These are phyloP conservation scores for Talaromyces sp. DNA, from an alignment of 2,329 filamentous ascomycete genomes.

Conservation along the genomic window DNA sequence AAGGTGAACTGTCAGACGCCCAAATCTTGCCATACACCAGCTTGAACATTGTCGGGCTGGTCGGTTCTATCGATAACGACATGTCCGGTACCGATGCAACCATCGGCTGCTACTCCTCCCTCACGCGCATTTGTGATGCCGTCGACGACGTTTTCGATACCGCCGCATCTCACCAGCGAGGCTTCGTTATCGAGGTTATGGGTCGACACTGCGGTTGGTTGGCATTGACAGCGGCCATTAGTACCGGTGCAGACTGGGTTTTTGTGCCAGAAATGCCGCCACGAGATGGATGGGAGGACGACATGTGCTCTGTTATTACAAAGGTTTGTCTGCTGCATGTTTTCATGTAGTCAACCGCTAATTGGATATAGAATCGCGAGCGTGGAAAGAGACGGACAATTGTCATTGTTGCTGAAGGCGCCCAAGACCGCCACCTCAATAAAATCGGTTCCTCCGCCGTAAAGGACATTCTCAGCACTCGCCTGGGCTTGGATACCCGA, in stretches of 20 bases:
- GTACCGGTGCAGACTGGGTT: constrained; percentile 90
- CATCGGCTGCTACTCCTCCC: constrained; percentile 92
- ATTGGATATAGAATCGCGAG: constrained; percentile 62
- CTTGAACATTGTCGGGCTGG: constrained; percentile 92
- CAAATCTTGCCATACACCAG: constrained; percentile 74
- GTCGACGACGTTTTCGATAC: constrained; percentile 92
- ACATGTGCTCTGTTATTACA: constrained; percentile 76
- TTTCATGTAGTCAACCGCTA: constrained; percentile 7
- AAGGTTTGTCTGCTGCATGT: constrained; percentile 50
- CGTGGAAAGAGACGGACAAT: constrained; percentile 96
- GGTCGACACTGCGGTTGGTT: constrained; percentile 97
- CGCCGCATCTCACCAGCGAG: constrained; percentile 90
- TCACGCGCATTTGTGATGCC: constrained; percentile 88
- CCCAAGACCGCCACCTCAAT: constrained; percentile 75
- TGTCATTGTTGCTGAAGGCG: constrained; percentile 94
- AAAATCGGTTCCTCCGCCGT: constrained; percentile 79
- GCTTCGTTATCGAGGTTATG: constrained; percentile 98
- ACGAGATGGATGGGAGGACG: constrained; percentile 77
- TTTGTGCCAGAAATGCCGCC: constrained; percentile 96
- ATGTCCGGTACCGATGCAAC: constrained; percentile 96
- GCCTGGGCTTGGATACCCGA: constrained; percentile 80
- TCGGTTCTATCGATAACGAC: constrained; percentile 98
- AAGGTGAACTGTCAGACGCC: constrained; percentile 63
- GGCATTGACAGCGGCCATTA: constrained; percentile 91
- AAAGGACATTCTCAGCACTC: constrained; percentile 79